Evolutionary conservation across 2,329 filamentous ascomycete species (phyloP), one percentile per base, ranked within the genome.

Genomic region (Cladosporium oxysporum): DNA sequence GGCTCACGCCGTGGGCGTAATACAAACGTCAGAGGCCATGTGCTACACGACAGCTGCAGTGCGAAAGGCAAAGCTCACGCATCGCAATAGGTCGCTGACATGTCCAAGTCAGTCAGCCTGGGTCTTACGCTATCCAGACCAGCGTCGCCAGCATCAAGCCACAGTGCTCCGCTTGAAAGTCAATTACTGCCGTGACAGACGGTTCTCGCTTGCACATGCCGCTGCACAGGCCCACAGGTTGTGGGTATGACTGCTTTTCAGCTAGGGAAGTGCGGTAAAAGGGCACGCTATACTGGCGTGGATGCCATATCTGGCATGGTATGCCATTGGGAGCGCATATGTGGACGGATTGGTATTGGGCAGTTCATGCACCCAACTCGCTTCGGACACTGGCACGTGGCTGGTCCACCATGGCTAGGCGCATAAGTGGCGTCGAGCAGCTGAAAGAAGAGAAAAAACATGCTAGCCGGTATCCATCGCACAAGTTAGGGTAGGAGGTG

Each of bases 91-190:
- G 55, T 23, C 31, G 29, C 52, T 55, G 52, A 33, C 28, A 33
- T 33, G 28, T 55, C 52, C 29, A 33, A 55, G 52, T 58, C 55
- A 58, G 55, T 37, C 55, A 58, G 55, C 52, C 52, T 55, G 52
- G 28, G 52, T 55, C 52, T 55, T 29, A 55, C 52, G 52, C 52
- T 55, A 55, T 55, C 52, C 33, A 33, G 28, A 33, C 52, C 28
- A 21, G 52, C 26, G 49, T 53, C 49, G 26, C 23, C 23, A 53
- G 49, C 49, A 29, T 16, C 23, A 29, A 53, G 49, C 49, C 49
- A 53, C 49, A 28, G 10, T 4, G 12, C 23, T 29, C 23, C 49
- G 49, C 23, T 28, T 26, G 23, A 35, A 58, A 58, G 55, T 58
- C 55, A 58, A 58, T 58, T 41, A 21, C 21, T 12, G 55, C 31